Base-by-base conservation (phyloP, 352 stramenopile genomes). In the Phytophthora sansomeana region DNA sequence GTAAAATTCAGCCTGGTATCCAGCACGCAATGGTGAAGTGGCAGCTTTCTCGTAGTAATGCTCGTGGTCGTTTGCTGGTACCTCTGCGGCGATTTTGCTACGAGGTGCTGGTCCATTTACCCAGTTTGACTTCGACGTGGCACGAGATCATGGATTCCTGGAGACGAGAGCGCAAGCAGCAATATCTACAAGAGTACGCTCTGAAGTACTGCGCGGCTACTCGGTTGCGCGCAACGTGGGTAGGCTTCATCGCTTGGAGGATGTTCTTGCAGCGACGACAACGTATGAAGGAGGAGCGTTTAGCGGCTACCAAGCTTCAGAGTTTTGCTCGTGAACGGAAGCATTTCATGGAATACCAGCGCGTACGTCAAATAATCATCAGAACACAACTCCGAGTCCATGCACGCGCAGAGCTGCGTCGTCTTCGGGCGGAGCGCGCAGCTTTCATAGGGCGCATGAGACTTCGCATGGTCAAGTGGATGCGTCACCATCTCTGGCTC, bases 201-300 rank as follows among this genome's bases (percentile, higher is more conserved):
- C 64, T 62, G 0, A 29, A 67, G 6, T 87, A 87, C 49, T 83
- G 76, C 28, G 84, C 80, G 9, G 77, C 78, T 2, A 91, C 81
- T 17, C 74, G 84, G 6, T 56, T 91, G 7, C 76, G 67, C 38
- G 69, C 81, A 16, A 64, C 63, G 11, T 90, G 78, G 76, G 67
- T 73, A n/a, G 47, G 67, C 4, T 70, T 71, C 10, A 4, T 61
- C 14, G 38, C 67, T n/a, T 74, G 67, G 67, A 42, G 54, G 10
- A 55, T 53, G 24, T 74, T 56, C 38, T 52, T 62, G 9, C 42
- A 30, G 21, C 44, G 24, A 19, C 67, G 60, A 24, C 58, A 78
- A 29, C 69, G 63, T 0, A 72, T 87, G 55, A 86, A 73, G 36
- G 62, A 65, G 3, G 63, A 90, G 30, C 80, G 84, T 1, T 47